phyloP scores from a whole-genome alignment of 208 protist species.

The Trypanosoma mega region DNA sequence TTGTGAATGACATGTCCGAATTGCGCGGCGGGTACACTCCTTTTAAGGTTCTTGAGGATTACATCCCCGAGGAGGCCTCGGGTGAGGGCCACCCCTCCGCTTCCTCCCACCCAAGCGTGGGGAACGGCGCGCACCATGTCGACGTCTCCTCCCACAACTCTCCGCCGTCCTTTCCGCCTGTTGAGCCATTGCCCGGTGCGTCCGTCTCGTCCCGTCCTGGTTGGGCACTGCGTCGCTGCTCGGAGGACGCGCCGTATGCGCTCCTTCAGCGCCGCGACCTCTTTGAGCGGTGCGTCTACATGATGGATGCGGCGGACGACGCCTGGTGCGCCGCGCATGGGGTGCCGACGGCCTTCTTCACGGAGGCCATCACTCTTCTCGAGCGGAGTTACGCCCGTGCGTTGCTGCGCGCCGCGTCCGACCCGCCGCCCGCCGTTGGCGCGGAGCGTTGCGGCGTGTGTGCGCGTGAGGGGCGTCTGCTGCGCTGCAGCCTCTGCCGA shows the following conservation, averaged over 20 bases:
- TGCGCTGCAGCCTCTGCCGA: constrained; percentile 53
- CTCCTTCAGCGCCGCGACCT: constrained; percentile 41
- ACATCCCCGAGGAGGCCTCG: too few species aligned
- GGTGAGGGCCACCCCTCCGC: too few species aligned
- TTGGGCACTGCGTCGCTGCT: constrained; percentile 35
- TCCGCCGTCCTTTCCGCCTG: too few species aligned
- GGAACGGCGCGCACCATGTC: too few species aligned
- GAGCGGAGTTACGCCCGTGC: constrained; percentile 65
- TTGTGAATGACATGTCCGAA: too few species aligned
- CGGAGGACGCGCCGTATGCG: constrained; percentile 41
- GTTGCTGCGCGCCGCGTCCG: constrained; percentile 31
- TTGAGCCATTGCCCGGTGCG: neutral
- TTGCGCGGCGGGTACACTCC: too few species aligned
- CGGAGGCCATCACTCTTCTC: constrained; percentile 51
- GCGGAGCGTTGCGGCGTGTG: constrained; percentile 26
- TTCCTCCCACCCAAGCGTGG: too few species aligned
- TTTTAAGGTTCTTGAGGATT: too few species aligned
- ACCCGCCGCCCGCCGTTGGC: too few species aligned
- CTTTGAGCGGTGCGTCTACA: constrained; percentile 49
- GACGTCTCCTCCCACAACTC: too few species aligned
- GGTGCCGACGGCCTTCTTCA: constrained; percentile 34
- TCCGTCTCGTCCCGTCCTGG: constrained; percentile 9
- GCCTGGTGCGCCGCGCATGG: constrained; percentile 48
- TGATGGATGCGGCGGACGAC: constrained; percentile 69
- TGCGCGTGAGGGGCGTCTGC: constrained; percentile 17